Evolutionary conservation across 192 early-diverging fungal species (phyloP).

Genomic region (Coemansia sp.): DNA sequence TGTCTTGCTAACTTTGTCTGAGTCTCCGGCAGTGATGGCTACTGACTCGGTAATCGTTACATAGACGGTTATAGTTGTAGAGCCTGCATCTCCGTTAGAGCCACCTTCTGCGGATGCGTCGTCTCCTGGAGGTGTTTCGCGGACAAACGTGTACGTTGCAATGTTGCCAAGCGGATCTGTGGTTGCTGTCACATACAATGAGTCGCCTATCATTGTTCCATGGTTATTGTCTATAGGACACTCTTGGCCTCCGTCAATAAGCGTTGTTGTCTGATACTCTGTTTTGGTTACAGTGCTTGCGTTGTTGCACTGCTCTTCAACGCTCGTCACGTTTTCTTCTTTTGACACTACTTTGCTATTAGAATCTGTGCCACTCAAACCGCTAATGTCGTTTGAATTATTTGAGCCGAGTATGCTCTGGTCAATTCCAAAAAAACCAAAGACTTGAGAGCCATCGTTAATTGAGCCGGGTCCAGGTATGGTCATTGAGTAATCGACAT

Average conservation of each 20-base stretch:
- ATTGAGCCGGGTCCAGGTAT: background rate
- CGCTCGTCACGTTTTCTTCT: background rate
- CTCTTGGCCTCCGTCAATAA: background rate
- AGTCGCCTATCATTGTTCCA: background rate
- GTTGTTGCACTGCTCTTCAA: background rate
- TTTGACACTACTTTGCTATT: background rate
- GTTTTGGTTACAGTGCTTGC: background rate
- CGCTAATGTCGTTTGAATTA: background rate
- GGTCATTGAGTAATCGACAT: background rate
- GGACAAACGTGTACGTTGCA: background rate
- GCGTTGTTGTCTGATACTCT: background rate
- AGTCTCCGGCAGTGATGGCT: background rate
- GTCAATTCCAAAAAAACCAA: slow-evolving; percentile 1
- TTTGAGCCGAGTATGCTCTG: background rate
- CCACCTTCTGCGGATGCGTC: no score
- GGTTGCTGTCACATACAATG: background rate
- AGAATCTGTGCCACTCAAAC: background rate
- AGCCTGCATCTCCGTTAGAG: no score
- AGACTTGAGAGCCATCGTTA: background rate
- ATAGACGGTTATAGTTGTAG: background rate
- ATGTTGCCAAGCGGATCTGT: slow-evolving; percentile 6
- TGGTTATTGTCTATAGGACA: background rate
- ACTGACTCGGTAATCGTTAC: background rate
- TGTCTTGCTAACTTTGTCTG: background rate
- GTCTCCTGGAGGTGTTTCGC: background rate